A percentile compares a stretch with the other conserved stretches of the same genome.
Evolutionary conservation across 768 basidiomycete genomes (phyloP).

Genomic region (Tricholoma flavovirens): DNA sequence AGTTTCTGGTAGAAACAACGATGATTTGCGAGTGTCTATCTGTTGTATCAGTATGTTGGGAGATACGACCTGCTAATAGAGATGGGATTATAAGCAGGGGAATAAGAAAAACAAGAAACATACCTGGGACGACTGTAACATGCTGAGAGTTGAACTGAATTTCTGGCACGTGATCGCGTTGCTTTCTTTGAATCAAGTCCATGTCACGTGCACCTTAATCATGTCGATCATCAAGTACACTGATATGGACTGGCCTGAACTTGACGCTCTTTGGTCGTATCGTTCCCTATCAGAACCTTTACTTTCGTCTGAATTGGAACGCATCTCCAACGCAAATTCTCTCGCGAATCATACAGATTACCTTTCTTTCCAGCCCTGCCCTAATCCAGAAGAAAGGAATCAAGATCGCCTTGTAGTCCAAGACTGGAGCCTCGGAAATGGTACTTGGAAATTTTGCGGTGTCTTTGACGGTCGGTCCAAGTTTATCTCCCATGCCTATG

Average conservation of each 20-base stretch:
- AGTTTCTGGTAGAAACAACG: conserved; percentile 12
- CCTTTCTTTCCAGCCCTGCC: conserved; percentile 44
- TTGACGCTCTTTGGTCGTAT: conserved; percentile 28
- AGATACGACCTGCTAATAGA: too few relatives aligned
- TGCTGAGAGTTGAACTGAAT: too few relatives aligned
- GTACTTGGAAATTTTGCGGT: conserved; percentile 39
- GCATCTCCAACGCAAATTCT: conserved; percentile 28
- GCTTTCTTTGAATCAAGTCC: too few relatives aligned
- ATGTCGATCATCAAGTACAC: conserved; percentile 25
- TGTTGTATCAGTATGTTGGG: conserved; percentile 9
- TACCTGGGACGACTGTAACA: background rate
- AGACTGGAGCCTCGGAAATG: conserved; percentile 33
- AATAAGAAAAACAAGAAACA: background rate
- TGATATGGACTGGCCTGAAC: conserved; percentile 31
- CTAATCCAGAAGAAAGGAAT: conserved; percentile 30
- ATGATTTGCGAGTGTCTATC: conserved; percentile 6
- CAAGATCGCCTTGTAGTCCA: conserved; percentile 43
- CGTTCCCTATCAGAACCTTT: conserved; percentile 37
- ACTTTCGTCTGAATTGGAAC: conserved; percentile 35
- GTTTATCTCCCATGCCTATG: background rate
- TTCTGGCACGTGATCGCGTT: conserved; percentile 14
- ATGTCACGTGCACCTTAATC: background rate
- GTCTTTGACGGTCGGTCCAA: conserved; percentile 46
- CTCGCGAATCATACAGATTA: conserved; percentile 28
- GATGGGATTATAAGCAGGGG: background rate